phyloP scores from a whole-genome alignment of 495 filamentous ascomycete species.

The Penicillium cosmopolitanum region DNA sequence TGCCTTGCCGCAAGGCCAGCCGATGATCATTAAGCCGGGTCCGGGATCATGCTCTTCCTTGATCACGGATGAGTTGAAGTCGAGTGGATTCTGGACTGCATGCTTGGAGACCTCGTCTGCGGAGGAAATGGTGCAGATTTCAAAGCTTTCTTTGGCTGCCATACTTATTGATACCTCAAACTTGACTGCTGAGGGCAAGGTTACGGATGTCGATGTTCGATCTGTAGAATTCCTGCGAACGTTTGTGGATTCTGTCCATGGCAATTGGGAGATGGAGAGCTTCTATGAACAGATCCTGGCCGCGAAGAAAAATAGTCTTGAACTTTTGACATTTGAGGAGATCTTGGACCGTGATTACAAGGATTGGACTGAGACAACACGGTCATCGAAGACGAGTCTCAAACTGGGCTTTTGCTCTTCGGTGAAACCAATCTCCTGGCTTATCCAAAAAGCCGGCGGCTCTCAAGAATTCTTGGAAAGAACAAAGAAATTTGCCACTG shows the following conservation, averaged over 20 bases:
- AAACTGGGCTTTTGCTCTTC: slow-evolving; percentile 76
- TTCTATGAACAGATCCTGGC: slow-evolving; percentile 67
- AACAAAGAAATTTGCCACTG: slow-evolving; percentile 55
- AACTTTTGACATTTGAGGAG: slow-evolving; percentile 67
- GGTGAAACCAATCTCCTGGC: slow-evolving; percentile 66
- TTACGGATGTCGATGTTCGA: slow-evolving; percentile 66
- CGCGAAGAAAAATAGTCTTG: slow-evolving; percentile 74
- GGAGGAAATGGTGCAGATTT: slow-evolving; percentile 58
- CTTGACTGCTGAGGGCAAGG: slow-evolving; percentile 69
- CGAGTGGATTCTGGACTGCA: slow-evolving; percentile 53
- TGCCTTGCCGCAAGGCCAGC: slow-evolving; percentile 27
- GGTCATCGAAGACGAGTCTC: slow-evolving; percentile 29
- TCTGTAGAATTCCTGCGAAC: slow-evolving; percentile 68
- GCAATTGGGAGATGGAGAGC: slow-evolving; percentile 45
- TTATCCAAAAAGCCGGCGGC: slow-evolving; percentile 57
- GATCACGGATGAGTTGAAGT: slow-evolving; percentile 63
- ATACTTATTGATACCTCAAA: slow-evolving; percentile 87
- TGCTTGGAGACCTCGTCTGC: slow-evolving; percentile 10
- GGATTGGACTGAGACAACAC: slow-evolving; percentile 67
- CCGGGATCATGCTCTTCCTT: slow-evolving; percentile 82
- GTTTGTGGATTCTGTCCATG: slow-evolving; percentile 41
- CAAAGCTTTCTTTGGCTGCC: slow-evolving; percentile 75
- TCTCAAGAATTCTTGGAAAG: slow-evolving; percentile 49
- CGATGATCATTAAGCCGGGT: slow-evolving; percentile 65
- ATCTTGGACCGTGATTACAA: slow-evolving; percentile 92